Base-by-base conservation (phyloP, 768 basidiomycete species). In the Lentinula detonsa region DNA sequence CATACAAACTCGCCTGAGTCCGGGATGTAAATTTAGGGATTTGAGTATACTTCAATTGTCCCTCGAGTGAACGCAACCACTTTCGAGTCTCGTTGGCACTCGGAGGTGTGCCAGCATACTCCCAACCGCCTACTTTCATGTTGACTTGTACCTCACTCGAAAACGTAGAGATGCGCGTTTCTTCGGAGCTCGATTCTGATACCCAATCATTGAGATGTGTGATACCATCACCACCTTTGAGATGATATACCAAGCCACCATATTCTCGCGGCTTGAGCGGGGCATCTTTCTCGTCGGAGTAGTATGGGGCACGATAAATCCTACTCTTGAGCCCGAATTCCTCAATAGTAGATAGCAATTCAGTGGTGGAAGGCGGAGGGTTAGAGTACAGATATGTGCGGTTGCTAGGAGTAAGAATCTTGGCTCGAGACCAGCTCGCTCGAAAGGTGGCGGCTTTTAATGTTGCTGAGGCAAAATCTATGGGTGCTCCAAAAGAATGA, bases 231-330 rank as follows among this genome's bases (percentile, higher is more conserved):
- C 82, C 84, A 4, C 90, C 86, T 65, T 86, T 86, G 21, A 95
- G 74, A 43, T 77, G 76, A 70, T 89, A 95, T n/a, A 82, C 67
- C 1, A 91, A 71, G 0, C 94, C 95, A 21, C 86, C 93, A 70
- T 88, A 95, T 73, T 93, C 89, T 66, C 85, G 80, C 2, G 87
- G 73, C n/a, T 75, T 73, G 35, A 79, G 78, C 1, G 93, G 88
- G 0, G 87, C 80, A 69, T 98, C 96, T 4, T 66, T 65, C 23
- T 79, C 77, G 55, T 83, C 82, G 5, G 91, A 93, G 68, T 93
- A 99, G 72, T 82, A 88, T 0, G 95, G 91, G n/a, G 82, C 75
- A 49, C 80, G 84, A 72, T 97, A 95, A 23, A 90, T 70, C 65
- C 83, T 85, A 50, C 69, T 73, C 4, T 85, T 81, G 6, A 91